phyloP scores from a whole-genome alignment of 2,329 filamentous ascomycete genomes.

The Colletotrichum somersetense region DNA sequence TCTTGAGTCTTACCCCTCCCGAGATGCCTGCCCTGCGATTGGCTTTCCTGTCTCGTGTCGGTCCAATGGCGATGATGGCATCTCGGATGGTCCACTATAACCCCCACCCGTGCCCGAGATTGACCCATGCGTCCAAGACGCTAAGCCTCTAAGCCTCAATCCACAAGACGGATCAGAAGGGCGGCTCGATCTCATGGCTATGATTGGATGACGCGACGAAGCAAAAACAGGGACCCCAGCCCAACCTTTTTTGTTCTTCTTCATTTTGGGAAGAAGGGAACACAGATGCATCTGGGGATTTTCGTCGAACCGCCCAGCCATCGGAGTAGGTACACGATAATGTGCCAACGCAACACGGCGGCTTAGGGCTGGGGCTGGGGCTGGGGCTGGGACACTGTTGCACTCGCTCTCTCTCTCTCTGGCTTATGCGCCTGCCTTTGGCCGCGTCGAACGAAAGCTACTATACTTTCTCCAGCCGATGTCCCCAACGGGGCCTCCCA shows the following conservation, averaged over 20 bases:
- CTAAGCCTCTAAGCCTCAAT: conserved; percentile 42
- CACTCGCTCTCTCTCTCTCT: neutral
- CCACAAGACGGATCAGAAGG: conserved; percentile 25
- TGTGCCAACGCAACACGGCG: neutral
- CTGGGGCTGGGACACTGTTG: neutral
- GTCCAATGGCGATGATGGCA: conserved; percentile 27
- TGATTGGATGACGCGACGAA: conserved; percentile 11
- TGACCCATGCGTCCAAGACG: conserved; percentile 29
- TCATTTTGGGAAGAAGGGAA: neutral
- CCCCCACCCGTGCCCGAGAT: conserved; percentile 12
- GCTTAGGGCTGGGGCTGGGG: neutral
- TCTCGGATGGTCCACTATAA: conserved; percentile 3
- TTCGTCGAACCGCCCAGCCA: conserved; percentile 7
- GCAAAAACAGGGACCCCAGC: conserved; percentile 19
- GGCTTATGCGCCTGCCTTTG: neutral
- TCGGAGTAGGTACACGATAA: neutral
- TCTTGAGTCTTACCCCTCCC: neutral
- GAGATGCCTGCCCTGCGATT: conserved; percentile 6
- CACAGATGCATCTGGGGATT: neutral
- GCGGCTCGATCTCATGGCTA: neutral
- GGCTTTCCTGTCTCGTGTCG: neutral
- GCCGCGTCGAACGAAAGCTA: neutral
- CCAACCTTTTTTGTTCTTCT: conserved; percentile 3
- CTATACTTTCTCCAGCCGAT: neutral
- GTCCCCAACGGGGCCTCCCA: neutral